Base-by-base conservation (phyloP, 345 rosid genomes). In the Pistacia integerrima region DNA sequence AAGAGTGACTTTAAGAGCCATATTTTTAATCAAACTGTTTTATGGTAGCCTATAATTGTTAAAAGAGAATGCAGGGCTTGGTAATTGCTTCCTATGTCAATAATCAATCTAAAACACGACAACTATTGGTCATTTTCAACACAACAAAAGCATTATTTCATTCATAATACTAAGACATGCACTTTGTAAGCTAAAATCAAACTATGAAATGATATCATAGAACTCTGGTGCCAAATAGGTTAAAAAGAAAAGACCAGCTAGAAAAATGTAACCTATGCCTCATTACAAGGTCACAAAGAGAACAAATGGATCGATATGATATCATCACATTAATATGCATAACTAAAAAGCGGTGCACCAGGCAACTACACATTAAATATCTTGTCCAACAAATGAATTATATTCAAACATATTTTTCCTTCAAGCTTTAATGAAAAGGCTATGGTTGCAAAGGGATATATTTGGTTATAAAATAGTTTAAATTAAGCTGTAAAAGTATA, bases 401-500 rank as follows among this genome's bases (percentile, higher is more conserved):
- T 14, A 16, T 8, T 30, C 66, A 48, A 70, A 73, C 20, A 48
- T 51, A 2, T 18, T 4, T 18, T 74, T 20, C 69, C 25, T 74
- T 44, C 12, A 54, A 36, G 17, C 17, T 8, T 63, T 55, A 55
- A 33, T 56, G 12, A 11, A 38, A 14, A 52, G 46, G 33, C 6
- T 30, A 57, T 35, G 16, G 17, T 22, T 66, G 10, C 52, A 64
- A 5, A 38, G 59, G n/a, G 52, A 64, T 22, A 70, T 12, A 46
- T 54, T 30, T 54, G 28, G 59, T 54, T 33, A 10, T 49, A 55
- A 79, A 58, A 8, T 33, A 49, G 13, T 68, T 62, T 57, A 41
- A 69, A 54, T 20, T 54, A 25, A n/a, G 20, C n/a, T 44, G 64
- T 69, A 36, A 38, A 22, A 66, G 69, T 11, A 71, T 82, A 93